Evolutionary conservation across 305 asterid genomes (phyloP).

Genomic region (Ajuga reptans): DNA sequence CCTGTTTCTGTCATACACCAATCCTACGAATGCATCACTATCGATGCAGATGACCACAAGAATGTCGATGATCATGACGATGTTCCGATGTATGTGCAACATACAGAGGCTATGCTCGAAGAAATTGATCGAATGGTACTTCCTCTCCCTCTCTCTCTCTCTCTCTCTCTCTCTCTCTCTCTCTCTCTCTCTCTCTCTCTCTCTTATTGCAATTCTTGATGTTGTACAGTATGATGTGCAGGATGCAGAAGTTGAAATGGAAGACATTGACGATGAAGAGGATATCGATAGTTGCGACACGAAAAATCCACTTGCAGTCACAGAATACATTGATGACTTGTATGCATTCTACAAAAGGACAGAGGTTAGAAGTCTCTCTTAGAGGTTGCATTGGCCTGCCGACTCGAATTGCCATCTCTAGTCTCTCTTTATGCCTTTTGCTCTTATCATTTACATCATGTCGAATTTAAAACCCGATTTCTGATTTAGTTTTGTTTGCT

Average conservation of each 20-base stretch:
- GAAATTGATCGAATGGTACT: conserved; percentile 75
- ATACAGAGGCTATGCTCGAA: conserved; percentile 67
- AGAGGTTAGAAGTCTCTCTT: conserved; percentile 33
- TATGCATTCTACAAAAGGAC: conserved; percentile 39
- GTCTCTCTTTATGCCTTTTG: not conserved
- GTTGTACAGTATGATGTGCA: conserved; percentile 11
- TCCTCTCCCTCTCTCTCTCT: not conserved
- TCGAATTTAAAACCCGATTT: not conserved
- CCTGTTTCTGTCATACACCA: conserved; percentile 19
- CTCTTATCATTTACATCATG: not conserved
- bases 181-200: too few relatives aligned
- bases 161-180: not conserved
- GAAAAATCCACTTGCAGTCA: conserved; percentile 49
- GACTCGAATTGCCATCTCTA: too few relatives aligned
- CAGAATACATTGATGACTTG: conserved; percentile 56
- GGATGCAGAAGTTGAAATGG: conserved; percentile 63
- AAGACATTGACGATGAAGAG: conserved; percentile 40
- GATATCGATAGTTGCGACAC: conserved; percentile 51
- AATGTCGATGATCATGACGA: conserved; percentile 29
- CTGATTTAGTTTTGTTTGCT: not conserved
- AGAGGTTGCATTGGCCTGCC: too few relatives aligned
- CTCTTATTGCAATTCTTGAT: not conserved
- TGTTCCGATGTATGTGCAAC: conserved; percentile 66
- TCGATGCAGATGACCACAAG: conserved; percentile 40
- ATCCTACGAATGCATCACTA: conserved; percentile 31